Base-by-base conservation (phyloP, 2,329 filamentous ascomycete species). In the Fusarium sp. region DNA sequence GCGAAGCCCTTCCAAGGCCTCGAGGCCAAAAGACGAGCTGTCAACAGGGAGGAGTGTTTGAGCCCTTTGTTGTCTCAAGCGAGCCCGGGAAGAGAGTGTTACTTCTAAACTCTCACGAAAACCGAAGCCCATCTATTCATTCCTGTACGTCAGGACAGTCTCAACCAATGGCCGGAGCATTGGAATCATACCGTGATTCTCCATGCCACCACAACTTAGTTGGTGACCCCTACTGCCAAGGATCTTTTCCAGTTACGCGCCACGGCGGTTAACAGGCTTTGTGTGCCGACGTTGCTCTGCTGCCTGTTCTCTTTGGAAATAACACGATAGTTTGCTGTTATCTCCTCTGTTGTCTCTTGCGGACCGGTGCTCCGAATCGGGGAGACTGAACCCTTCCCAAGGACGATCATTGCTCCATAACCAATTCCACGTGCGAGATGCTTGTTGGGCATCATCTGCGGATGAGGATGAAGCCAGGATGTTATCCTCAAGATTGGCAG, bases 351-450 rank as follows among this genome's bases (percentile, higher is more conserved):
- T 35, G 31, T 31, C 28, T 10, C 12, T 24, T 11, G 15, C 9
- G 22, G 11, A 22, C 13, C 22, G 19, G 9, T 29, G 35, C 6
- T 38, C 36, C 13, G 15, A 12, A 19, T 28, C 10, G 1, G 29
- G 34, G 24, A 28, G 38, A 10, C 8, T 45, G 9, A 50, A 58
- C 5, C 44, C 61, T 48, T 65, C 61, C 52, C 51, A 44, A 7
- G 57, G 61, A 7, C 57, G 57, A 41, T 65, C 57, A 31, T 25
- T 8, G 12, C 31, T 24, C 26, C 34, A 58, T 12, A 65, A 15
- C 61, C 61, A 65, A 29, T 31, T 25, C 44, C 41, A 41, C 13
- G 28, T 22, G 9, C 19, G 36, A 5, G 41, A 6, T 13, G 7
- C 19, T n/a, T 29, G 29, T 15, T 45, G 28, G 1, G 35, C 42